Evolutionary conservation across 2,329 filamentous ascomycete genomes (phyloP).

Genomic region (Phaeophleospora eucalypticola): DNA sequence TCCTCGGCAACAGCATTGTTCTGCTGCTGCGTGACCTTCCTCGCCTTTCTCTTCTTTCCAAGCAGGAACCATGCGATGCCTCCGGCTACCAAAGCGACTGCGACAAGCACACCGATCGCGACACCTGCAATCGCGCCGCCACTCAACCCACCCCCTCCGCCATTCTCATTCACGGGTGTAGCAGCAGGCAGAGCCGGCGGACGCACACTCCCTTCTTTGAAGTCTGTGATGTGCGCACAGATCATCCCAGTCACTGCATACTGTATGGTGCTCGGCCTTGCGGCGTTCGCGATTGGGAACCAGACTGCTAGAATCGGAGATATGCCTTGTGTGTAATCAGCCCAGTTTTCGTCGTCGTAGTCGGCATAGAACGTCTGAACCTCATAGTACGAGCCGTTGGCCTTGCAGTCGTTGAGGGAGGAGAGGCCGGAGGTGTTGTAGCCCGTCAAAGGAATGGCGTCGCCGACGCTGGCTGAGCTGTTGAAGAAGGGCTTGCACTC

Average conservation of each 20-base stretch:
- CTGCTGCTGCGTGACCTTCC: neutral
- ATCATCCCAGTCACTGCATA: conserved; percentile 6
- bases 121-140: conserved; percentile 7
- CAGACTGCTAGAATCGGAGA: conserved; percentile 8
- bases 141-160: conserved; percentile 1
- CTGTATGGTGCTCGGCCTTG: conserved; percentile 3
- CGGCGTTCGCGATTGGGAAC: conserved; percentile 11
- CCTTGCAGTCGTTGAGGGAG: neutral
- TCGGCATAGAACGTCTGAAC: neutral
- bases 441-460: conserved; percentile 6
- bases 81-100: conserved; percentile 4
- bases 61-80: conserved; percentile 4
- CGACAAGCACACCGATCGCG: conserved; percentile 5
- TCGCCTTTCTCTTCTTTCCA: conserved; percentile 1
- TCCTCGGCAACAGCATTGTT: too few relatives aligned
- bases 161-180: neutral
- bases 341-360: conserved; percentile 1
- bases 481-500: conserved; percentile 2
- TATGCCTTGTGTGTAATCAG: neutral
- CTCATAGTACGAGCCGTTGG: neutral
- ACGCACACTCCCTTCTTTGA: neutral
- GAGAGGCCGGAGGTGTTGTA: neutral
- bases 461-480: neutral
- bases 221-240: conserved; percentile 3
- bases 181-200: neutral